These are phyloP conservation scores for Bauhinia variegata DNA, from an alignment of 306 rosid genomes.

Conservation along the genomic window DNA sequence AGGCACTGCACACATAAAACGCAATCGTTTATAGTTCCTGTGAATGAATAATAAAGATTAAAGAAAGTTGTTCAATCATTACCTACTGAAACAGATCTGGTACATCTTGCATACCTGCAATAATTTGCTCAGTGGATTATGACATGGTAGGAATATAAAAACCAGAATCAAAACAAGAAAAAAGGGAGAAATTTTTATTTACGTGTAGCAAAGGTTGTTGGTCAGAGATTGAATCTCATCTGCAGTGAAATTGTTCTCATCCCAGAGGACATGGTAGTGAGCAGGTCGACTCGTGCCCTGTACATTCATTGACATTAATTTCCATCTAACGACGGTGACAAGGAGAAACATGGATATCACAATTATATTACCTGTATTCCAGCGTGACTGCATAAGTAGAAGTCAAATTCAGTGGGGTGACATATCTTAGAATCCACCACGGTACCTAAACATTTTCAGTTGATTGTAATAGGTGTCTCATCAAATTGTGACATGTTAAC, in stretches of 20 bases:
- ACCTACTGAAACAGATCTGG: constrained; percentile 74
- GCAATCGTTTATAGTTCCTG: no score
- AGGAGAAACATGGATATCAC: background rate
- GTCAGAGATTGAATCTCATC: constrained; percentile 81
- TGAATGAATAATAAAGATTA: no score
- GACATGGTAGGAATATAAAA: constrained; percentile 25
- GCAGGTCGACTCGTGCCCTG: constrained; percentile 77
- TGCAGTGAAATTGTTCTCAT: constrained; percentile 74
- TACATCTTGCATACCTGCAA: constrained; percentile 68
- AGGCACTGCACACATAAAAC: constrained; percentile 51
- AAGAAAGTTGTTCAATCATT: constrained; percentile 14
- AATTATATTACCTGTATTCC: constrained; percentile 64
- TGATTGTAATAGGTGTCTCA: constrained; percentile 10
- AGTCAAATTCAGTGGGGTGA: constrained; percentile 84
- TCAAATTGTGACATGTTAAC: no score
- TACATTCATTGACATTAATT: background rate
- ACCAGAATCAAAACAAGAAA: constrained; percentile 1
- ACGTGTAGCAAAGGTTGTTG: constrained; percentile 82
- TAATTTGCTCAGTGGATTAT: constrained; percentile 26
- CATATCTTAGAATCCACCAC: constrained; percentile 87
- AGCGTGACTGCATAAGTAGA: constrained; percentile 84
- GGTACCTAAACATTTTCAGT: constrained; percentile 53
- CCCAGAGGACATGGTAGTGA: constrained; percentile 80
- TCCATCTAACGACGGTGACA: background rate
- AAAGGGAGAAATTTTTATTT: constrained; percentile 23